Percentiles rank a stretch among this genome's conserved stretches.
Evolutionary conservation across 208 protist genomes (phyloP).

Genomic region (Wallacemonas collosoma): DNA sequence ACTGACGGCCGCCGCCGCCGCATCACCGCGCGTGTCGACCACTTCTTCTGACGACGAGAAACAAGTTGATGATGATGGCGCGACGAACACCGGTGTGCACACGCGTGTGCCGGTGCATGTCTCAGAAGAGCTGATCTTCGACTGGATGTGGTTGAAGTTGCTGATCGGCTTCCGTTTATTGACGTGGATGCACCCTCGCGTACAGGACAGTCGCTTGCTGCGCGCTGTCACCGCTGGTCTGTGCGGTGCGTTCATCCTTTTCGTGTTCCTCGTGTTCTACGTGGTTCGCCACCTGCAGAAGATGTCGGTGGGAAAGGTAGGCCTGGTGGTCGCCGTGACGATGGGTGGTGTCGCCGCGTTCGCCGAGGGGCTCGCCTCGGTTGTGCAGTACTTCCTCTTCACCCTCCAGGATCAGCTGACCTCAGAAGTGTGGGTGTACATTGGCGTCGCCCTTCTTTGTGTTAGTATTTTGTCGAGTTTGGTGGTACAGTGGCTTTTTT

Average conservation of each 20-base stretch:
- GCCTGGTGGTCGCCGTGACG: constrained; percentile 38
- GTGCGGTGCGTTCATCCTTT: constrained; percentile 44
- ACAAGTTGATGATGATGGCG: too few species aligned
- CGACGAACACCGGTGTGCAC: too few species aligned
- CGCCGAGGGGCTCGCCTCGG: constrained; percentile 39
- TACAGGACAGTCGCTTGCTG: constrained; percentile 47
- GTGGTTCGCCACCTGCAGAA: constrained; percentile 49
- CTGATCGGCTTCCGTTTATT: constrained; percentile 28
- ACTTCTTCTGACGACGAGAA: too few species aligned
- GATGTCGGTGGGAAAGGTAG: constrained; percentile 62
- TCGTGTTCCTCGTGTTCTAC: constrained; percentile 40
- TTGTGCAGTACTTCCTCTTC: constrained; percentile 21
- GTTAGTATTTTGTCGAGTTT: constrained; percentile 22
- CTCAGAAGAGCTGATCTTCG: constrained; percentile 39
- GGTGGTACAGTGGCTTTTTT: constrained; percentile 37
- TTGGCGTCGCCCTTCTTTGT: not conserved
- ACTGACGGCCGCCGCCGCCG: not conserved
- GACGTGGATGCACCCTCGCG: constrained; percentile 37
- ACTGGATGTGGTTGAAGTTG: constrained; percentile 55
- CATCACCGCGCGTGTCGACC: not conserved
- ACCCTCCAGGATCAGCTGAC: not conserved
- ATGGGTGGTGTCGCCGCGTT: constrained; percentile 55
- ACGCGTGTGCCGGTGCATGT: constrained; percentile 29
- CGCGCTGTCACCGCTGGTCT: constrained; percentile 49
- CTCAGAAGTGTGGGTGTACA: not conserved